phyloP scores from a whole-genome alignment of 2,329 filamentous ascomycete genomes.

The Penicillium sp. region DNA sequence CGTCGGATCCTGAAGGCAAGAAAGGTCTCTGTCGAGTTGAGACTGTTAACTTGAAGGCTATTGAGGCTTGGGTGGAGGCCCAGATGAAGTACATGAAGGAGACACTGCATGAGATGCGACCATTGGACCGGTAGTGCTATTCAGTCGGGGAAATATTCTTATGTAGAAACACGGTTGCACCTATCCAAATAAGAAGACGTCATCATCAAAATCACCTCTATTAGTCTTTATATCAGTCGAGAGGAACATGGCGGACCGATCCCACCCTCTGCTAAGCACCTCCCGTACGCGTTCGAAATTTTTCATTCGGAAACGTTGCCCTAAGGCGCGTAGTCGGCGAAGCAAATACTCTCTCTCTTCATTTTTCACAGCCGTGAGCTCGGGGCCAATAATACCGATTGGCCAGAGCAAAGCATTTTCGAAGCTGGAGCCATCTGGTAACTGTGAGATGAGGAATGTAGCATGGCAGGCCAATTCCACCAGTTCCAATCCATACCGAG shows the following conservation, averaged over 20 bases:
- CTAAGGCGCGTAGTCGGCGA: neutral
- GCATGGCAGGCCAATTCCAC: neutral
- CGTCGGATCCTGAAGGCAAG: conserved; percentile 25
- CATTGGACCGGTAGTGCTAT: neutral
- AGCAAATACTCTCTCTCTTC: neutral
- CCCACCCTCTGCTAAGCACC: neutral
- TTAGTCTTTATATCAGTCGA: neutral
- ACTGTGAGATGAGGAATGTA: neutral
- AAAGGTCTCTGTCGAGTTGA: conserved; percentile 29
- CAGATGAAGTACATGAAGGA: conserved; percentile 36
- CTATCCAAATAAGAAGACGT: conserved; percentile 1
- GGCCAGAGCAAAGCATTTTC: conserved; percentile 5
- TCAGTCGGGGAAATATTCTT: neutral
- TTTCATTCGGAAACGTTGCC: conserved; percentile 5
- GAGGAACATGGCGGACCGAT: neutral
- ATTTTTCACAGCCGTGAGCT: neutral
- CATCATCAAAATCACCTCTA: neutral
- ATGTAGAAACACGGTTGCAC: neutral
- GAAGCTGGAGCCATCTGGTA: conserved; percentile 3
- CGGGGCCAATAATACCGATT: conserved; percentile 1
- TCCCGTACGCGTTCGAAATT: conserved; percentile 1
- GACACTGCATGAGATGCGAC: conserved; percentile 37
- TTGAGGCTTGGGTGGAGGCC: conserved; percentile 32
- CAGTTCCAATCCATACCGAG: neutral
- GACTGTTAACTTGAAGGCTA: conserved; percentile 29